A percentile compares a stretch with the other conserved stretches of the same genome.
Evolutionary conservation across 2,329 filamentous ascomycete species (phyloP).

Genomic region (Talaromyces sp.): DNA sequence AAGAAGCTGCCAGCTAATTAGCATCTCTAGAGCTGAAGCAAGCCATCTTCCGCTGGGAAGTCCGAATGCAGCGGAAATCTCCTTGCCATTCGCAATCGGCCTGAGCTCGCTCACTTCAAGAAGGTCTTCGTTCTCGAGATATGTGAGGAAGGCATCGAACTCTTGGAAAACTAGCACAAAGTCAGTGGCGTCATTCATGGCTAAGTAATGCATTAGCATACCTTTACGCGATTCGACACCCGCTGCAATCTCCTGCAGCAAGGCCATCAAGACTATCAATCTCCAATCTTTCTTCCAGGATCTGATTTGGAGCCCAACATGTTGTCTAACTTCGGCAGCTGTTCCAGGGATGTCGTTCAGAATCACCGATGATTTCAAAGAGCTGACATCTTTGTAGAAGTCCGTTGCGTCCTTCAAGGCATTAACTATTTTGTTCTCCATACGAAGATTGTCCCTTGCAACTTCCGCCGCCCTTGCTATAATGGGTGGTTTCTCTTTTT

Average conservation of each 20-base stretch:
- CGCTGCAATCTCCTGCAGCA: conserved; percentile 39
- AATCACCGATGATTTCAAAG: conserved; percentile 49
- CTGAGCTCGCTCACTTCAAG: conserved; percentile 54
- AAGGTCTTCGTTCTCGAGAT: conserved; percentile 50
- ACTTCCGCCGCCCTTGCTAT: conserved; percentile 61
- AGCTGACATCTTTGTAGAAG: conserved; percentile 62
- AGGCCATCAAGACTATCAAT: conserved; percentile 36
- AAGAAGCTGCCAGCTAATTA: conserved; percentile 83
- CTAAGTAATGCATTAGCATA: conserved; percentile 24
- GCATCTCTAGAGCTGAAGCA: conserved; percentile 70
- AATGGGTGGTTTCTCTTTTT: conserved; percentile 48
- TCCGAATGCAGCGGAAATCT: conserved; percentile 64
- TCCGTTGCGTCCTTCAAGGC: conserved; percentile 63
- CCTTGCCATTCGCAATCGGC: conserved; percentile 69
- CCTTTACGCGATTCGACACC: conserved; percentile 30
- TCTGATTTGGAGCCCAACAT: conserved; percentile 35
- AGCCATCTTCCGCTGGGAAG: conserved; percentile 77
- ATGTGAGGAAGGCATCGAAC: conserved; percentile 54
- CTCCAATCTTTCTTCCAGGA: conserved; percentile 40
- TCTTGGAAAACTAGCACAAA: conserved; percentile 41
- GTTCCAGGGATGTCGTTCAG: conserved; percentile 27
- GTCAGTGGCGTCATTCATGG: conserved; percentile 18
- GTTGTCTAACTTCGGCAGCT: conserved; percentile 34
- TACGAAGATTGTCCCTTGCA: conserved; percentile 73
- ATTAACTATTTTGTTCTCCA: conserved; percentile 70